Evolutionary conservation across 164 flowering plant species (phyloP).

Genomic region (Malania oleifera): DNA sequence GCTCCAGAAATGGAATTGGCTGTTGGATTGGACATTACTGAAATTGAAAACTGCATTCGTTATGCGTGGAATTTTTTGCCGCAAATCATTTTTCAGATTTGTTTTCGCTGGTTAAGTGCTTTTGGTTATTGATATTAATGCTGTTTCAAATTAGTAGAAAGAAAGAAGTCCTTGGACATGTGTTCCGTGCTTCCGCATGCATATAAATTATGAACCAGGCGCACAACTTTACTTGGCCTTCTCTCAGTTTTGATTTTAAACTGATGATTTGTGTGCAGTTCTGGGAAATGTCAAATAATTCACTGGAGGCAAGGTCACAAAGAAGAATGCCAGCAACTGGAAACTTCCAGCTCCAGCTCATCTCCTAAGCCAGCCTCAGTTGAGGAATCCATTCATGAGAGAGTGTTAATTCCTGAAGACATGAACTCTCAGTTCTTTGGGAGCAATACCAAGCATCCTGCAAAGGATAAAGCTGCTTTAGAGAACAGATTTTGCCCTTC

Average conservation of each 20-base stretch:
- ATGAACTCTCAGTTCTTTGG: slow-evolving; percentile 13
- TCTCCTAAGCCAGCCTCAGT: slow-evolving; percentile 23
- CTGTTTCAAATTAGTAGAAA: too few species aligned
- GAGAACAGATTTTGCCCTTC: slow-evolving; percentile 18
- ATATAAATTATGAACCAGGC: not conserved
- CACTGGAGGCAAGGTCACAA: slow-evolving; percentile 91
- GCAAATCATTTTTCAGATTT: too few species aligned
- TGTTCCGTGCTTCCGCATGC: too few species aligned
- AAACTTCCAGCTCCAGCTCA: slow-evolving; percentile 23
- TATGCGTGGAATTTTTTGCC: too few species aligned
- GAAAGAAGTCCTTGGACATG: too few species aligned
- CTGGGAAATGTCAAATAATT: slow-evolving; percentile 85
- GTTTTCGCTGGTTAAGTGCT: too few species aligned
- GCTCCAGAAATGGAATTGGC: too few species aligned
- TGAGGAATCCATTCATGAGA: slow-evolving; percentile 28
- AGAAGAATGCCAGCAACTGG: slow-evolving; percentile 60
- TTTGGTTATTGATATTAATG: too few species aligned
- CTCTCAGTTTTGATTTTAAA: slow-evolving; percentile 1
- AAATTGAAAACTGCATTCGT: too few species aligned
- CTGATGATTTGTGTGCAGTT: slow-evolving; percentile 40
- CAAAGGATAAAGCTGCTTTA: slow-evolving; percentile 17
- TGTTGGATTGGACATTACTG: too few species aligned
- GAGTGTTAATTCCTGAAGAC: slow-evolving; percentile 17
- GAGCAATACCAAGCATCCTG: slow-evolving; percentile 17
- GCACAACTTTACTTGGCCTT: not conserved